Conservation (phyloP, 257 asterid genomes). For the Penstemon newberryi region DNA sequence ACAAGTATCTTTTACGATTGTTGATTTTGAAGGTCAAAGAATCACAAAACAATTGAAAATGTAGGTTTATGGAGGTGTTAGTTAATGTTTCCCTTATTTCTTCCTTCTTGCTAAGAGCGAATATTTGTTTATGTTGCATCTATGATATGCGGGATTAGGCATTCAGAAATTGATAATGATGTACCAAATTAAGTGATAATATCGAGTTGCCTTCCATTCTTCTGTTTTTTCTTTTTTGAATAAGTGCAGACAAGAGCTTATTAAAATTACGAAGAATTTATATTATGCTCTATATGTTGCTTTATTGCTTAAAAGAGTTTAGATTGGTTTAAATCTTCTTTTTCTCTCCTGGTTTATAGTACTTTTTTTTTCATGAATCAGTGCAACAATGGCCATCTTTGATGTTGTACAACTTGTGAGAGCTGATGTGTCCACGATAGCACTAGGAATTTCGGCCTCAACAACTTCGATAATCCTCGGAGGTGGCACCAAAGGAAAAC, state of each 20-base stretch:
- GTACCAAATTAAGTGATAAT: no score
- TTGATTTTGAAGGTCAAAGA: no score
- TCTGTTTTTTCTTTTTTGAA: not conserved
- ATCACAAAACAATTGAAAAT: no score
- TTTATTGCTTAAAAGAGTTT: no score
- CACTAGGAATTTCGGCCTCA: constrained; percentile 86
- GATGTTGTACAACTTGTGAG: constrained; percentile 62
- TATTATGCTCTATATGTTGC: not conserved
- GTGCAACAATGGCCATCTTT: constrained; percentile 71
- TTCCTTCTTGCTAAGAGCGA: no score
- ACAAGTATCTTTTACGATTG: no score
- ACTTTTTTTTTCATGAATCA: constrained; percentile 30
- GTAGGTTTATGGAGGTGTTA: no score
- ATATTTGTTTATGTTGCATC: no score
- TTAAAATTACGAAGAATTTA: not conserved
- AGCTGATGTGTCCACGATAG: constrained; percentile 66
- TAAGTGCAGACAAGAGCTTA: not conserved
- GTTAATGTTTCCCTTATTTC: no score
- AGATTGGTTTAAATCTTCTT: no score
- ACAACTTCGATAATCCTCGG: constrained; percentile 93
- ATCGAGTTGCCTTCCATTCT: not conserved
- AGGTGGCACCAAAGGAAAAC: constrained; percentile 94
- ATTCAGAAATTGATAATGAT: no score
- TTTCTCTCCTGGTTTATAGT: constrained; percentile 3
- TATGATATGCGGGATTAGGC: no score